Evolutionary conservation across 1,139 yeast genomes (phyloP).

Genomic region (Yamadazyma membranifaciens): DNA sequence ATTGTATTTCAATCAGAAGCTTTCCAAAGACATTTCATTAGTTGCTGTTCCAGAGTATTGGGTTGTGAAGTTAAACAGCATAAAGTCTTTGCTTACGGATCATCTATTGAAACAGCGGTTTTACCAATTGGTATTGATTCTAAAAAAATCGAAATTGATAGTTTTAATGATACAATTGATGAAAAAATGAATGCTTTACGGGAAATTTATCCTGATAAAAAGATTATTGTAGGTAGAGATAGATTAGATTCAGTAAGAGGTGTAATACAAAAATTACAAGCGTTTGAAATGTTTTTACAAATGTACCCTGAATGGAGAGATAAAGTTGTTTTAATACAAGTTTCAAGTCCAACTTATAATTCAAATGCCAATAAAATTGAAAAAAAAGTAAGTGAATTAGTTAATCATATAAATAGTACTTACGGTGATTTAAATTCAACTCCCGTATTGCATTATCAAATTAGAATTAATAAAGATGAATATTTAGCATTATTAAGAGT

Average conservation of each 20-base stretch:
- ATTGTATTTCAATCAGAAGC: conserved; percentile 84
- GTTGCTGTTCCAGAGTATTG: conserved; percentile 80
- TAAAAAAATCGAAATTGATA: conserved; percentile 57
- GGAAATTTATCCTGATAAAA: conserved; percentile 69
- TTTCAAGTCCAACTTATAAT: conserved; percentile 70
- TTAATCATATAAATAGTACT: conserved; percentile 75
- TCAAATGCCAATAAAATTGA: conserved; percentile 62
- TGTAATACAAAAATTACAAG: conserved; percentile 76
- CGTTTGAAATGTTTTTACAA: conserved; percentile 77
- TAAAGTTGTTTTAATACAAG: conserved; percentile 86
- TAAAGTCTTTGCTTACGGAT: conserved; percentile 72
- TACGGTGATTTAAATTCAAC: conserved; percentile 78
- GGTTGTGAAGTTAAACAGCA: conserved; percentile 65
- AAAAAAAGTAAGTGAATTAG: conserved; percentile 74
- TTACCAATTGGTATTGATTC: conserved; percentile 88
- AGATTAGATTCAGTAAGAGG: conserved; percentile 79
- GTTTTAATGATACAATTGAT: conserved; percentile 36
- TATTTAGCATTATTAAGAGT: conserved; percentile 83
- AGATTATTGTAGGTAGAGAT: conserved; percentile 81
- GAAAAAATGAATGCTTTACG: conserved; percentile 51
- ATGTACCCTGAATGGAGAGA: conserved; percentile 93
- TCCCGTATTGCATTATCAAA: conserved; percentile 89
- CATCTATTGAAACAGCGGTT: conserved; percentile 68
- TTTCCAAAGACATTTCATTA: conserved; percentile 85
- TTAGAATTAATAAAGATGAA: conserved; percentile 85